A percentile compares a stretch with the other conserved stretches of the same genome.
phyloP scores from a whole-genome alignment of 306 rosid species.

The Argentina anserina region DNA sequence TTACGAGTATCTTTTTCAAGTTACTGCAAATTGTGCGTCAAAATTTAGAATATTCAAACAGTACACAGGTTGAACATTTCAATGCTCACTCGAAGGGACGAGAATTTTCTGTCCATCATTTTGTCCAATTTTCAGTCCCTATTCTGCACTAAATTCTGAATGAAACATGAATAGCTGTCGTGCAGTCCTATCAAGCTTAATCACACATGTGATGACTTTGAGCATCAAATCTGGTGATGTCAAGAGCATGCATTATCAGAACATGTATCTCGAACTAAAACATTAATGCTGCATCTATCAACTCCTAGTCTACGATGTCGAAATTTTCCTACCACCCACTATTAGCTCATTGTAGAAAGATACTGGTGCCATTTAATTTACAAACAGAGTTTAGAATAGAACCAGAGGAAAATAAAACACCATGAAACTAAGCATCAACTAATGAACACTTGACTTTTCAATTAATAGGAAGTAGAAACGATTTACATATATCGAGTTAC shows the following conservation, averaged over 20 bases:
- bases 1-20: background rate
- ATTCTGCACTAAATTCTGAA: background rate
- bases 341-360: background rate
- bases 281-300: too few species aligned
- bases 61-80: too few species aligned
- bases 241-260: background rate
- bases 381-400: background rate
- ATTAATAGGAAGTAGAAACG: background rate
- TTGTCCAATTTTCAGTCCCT: background rate
- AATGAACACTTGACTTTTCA: background rate
- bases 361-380: background rate
- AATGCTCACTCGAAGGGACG: too few species aligned
- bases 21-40: background rate
- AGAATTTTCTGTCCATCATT: background rate
- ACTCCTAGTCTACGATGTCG: background rate
- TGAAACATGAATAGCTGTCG: background rate
- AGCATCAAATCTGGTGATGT: background rate
- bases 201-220: too few species aligned
- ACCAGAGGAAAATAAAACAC: background rate
- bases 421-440: background rate
- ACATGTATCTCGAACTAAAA: too few species aligned
- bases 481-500: background rate
- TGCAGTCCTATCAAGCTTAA: background rate
- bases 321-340: background rate
- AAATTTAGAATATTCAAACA: too few species aligned